Percentiles rank a stretch among this genome's conserved stretches.
Conservation (phyloP, 2,329 filamentous ascomycete species). For the Ambrosiella xylebori region DNA sequence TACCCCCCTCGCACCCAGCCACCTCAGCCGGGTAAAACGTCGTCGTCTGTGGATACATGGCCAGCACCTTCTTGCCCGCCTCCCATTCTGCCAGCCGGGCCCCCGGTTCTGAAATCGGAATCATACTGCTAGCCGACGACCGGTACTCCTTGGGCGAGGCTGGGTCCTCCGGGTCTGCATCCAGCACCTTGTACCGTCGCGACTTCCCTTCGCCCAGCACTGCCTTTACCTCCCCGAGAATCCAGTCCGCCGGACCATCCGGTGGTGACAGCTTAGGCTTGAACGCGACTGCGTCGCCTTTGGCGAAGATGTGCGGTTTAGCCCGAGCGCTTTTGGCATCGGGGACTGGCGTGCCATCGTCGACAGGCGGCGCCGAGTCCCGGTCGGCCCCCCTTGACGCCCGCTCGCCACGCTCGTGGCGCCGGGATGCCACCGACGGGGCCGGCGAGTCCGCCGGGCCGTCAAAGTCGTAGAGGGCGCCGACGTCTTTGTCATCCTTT, state of each 20-base stretch:
- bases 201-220: slow-evolving; percentile 63
- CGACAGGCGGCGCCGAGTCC: slow-evolving; percentile 32
- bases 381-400: slow-evolving; percentile 20
- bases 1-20: slow-evolving; percentile 38
- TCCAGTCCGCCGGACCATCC: slow-evolving; percentile 42
- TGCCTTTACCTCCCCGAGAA: slow-evolving; percentile 60
- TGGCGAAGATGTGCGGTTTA: slow-evolving; percentile 37
- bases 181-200: slow-evolving; percentile 61
- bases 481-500: slow-evolving; percentile 17
- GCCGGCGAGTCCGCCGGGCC: slow-evolving; percentile 28
- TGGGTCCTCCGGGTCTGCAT: slow-evolving; percentile 54
- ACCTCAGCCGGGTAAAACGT: slow-evolving; percentile 77
- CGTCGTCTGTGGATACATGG: slow-evolving; percentile 67
- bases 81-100: slow-evolving; percentile 41
- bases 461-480: slow-evolving; percentile 29
- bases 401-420: slow-evolving; percentile 21
- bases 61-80: slow-evolving; percentile 54
- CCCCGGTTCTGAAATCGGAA: slow-evolving; percentile 47
- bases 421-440: slow-evolving; percentile 22
- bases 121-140: slow-evolving; percentile 58
- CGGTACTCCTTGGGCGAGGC: slow-evolving; percentile 50
- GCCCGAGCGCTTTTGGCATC: slow-evolving; percentile 26
- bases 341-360: slow-evolving; percentile 27
- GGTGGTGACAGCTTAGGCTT: slow-evolving; percentile 36
- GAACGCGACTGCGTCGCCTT: slow-evolving; percentile 50